Conservation (phyloP, 148 eudicot genomes). For the Talinum fruticosum region DNA sequence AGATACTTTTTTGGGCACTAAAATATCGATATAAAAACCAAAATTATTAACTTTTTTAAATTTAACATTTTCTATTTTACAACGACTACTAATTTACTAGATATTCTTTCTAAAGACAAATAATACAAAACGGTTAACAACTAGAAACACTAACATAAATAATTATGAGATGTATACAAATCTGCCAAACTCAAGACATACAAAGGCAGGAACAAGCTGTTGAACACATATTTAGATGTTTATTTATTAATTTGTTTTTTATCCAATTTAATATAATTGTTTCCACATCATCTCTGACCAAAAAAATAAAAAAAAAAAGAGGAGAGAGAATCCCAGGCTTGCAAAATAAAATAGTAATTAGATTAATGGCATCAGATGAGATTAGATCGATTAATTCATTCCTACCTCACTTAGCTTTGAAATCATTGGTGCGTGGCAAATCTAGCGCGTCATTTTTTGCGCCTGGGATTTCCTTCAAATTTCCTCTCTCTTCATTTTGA, state of each 20-base stretch:
- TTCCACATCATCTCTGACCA: neutral
- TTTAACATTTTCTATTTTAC: too few relatives aligned
- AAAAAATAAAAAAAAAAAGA: neutral
- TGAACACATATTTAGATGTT: neutral
- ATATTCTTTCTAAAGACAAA: too few relatives aligned
- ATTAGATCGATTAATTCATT: neutral
- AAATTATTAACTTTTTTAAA: too few relatives aligned
- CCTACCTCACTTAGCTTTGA: constrained; percentile 7
- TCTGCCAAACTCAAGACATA: neutral
- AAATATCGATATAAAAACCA: too few relatives aligned
- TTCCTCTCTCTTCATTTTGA: neutral
- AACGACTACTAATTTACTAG: too few relatives aligned
- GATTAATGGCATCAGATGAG: neutral
- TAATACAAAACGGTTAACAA: too few relatives aligned
- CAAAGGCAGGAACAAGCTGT: neutral
- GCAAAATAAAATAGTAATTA: too few relatives aligned
- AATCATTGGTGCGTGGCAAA: neutral
- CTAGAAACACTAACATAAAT: neutral
- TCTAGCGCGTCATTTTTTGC: neutral
- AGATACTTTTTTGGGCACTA: too few relatives aligned
- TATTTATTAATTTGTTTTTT: too few relatives aligned
- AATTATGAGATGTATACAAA: neutral
- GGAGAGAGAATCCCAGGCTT: too few relatives aligned
- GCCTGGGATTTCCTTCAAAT: neutral
- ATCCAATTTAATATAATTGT: neutral